These are phyloP conservation scores for Solanum bukasovii DNA, from an alignment of 257 asterid genomes.

Conservation along the genomic window DNA sequence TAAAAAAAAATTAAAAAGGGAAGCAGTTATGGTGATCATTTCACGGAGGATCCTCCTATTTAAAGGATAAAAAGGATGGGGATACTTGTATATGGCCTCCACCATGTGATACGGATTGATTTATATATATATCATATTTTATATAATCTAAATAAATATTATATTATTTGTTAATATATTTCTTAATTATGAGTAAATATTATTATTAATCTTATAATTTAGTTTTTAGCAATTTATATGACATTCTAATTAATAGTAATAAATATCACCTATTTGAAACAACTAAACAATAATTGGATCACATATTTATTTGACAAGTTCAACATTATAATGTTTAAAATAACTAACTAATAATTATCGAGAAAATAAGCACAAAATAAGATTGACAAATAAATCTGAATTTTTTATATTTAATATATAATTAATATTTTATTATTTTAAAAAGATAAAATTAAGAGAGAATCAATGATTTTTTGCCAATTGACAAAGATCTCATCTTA, in stretches of 20 bases:
- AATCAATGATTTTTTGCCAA: background rate
- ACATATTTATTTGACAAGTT: too few species aligned
- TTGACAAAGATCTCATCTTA: background rate
- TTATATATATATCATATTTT: too few species aligned
- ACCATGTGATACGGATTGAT: too few species aligned
- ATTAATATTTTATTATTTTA: too few species aligned
- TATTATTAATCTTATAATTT: too few species aligned
- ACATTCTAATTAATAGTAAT: background rate
- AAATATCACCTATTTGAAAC: background rate
- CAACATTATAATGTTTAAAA: background rate
- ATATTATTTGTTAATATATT: too few species aligned
- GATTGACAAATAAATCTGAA: background rate
- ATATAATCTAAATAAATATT: too few species aligned
- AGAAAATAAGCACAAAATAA: background rate
- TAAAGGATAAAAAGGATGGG: too few species aligned
- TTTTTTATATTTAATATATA: too few species aligned
- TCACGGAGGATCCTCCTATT: too few species aligned
- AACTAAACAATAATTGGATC: background rate
- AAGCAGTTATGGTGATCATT: too few species aligned
- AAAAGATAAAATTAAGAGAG: background rate
- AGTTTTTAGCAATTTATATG: background rate
- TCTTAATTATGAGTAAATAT: background rate
- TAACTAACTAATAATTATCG: background rate
- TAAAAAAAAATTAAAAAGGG: background rate
- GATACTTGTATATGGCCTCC: too few species aligned